phyloP scores from a whole-genome alignment of 1,284 basidiomycete genomes.

The Sanghuangporus baumii region DNA sequence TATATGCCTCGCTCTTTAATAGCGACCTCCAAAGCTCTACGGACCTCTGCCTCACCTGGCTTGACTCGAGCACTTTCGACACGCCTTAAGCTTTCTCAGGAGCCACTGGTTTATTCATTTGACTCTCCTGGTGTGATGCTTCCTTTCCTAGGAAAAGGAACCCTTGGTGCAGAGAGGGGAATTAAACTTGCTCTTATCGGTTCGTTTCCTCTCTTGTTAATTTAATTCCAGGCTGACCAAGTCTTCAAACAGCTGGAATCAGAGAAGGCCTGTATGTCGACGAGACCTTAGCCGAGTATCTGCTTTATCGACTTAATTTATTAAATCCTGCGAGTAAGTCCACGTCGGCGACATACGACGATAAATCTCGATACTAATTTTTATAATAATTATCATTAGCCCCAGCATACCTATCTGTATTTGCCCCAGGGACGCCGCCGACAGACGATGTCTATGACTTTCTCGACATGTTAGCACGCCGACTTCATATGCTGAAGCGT shows the following conservation, averaged over 20 bases:
- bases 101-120: constrained; percentile 87
- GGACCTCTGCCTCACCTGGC: constrained; percentile 86
- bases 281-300: constrained; percentile 80
- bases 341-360: background rate
- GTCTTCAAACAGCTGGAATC: constrained; percentile 68
- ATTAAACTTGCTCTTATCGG: constrained; percentile 92
- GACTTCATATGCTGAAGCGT: constrained; percentile 76
- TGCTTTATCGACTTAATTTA: constrained; percentile 83
- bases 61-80: constrained; percentile 82
- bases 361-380: constrained; percentile 18
- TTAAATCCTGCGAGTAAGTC: constrained; percentile 64
- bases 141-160: constrained; percentile 87
- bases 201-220: constrained; percentile 28
- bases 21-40: constrained; percentile 80
- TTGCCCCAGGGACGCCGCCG: constrained; percentile 49
- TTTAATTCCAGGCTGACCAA: constrained; percentile 1
- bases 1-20: background rate
- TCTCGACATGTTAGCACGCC: constrained; percentile 59
- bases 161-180: constrained; percentile 82
- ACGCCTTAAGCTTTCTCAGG: constrained; percentile 71
- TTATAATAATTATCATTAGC: constrained; percentile 31
- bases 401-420: constrained; percentile 63
- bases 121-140: constrained; percentile 98
- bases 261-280: constrained; percentile 90
- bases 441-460: constrained; percentile 59